phyloP scores from a whole-genome alignment of 257 asterid species.

The Hygrophila difformis region DNA sequence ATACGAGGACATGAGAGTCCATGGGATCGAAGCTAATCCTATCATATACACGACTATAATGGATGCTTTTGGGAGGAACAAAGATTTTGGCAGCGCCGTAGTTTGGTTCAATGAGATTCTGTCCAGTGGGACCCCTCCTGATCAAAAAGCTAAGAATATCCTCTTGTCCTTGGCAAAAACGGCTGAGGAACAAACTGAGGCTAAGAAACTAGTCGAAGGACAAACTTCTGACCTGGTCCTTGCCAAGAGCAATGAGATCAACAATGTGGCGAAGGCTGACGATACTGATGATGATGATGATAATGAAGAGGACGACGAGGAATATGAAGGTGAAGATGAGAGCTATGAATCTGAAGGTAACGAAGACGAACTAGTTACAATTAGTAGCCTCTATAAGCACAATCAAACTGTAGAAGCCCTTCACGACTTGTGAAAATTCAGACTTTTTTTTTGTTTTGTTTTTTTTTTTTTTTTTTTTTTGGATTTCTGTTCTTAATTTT shows the following conservation, averaged over 20 bases:
- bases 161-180: conserved; percentile 84
- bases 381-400: conserved; percentile 14
- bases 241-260: conserved; percentile 16
- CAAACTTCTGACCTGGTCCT: conserved; percentile 10
- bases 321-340: conserved; percentile 17
- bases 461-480: too few relatives aligned
- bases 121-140: conserved; percentile 52
- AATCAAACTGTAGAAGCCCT: conserved; percentile 15
- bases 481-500: too few relatives aligned
- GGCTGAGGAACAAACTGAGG: conserved; percentile 64
- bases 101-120: conserved; percentile 85
- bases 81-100: conserved; percentile 65
- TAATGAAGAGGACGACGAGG: conserved; percentile 3
- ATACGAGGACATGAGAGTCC: conserved; percentile 58
- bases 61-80: conserved; percentile 87
- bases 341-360: conserved; percentile 13
- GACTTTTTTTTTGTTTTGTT: too few relatives aligned
- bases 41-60: conserved; percentile 73
- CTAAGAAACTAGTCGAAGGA: conserved; percentile 44
- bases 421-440: conserved; percentile 18
- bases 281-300: conserved; percentile 12
- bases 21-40: conserved; percentile 57
- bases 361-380: conserved; percentile 11
- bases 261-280: conserved; percentile 8
- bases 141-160: conserved; percentile 79